Conservation (phyloP, 2,329 filamentous ascomycete genomes). For the Didymellaceae sp. region DNA sequence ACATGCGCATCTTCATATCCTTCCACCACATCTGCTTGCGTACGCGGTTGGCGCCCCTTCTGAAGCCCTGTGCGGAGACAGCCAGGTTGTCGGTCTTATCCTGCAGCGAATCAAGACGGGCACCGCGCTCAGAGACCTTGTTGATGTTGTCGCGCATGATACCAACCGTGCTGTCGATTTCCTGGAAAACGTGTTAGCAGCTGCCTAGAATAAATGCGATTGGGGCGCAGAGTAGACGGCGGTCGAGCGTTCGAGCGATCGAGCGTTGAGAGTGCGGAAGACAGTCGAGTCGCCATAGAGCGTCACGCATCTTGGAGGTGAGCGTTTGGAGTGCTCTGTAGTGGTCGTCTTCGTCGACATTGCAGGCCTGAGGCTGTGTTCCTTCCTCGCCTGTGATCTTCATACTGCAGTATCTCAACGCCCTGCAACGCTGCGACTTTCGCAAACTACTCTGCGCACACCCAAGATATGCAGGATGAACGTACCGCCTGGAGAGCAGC, state of each 20-base stretch:
- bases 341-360: too few relatives aligned
- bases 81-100: constrained; percentile 95
- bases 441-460: constrained; percentile 5
- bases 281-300: too few relatives aligned
- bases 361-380: constrained; percentile 23
- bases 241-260: neutral
- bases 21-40: constrained; percentile 99
- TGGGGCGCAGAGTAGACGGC: neutral
- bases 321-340: too few relatives aligned
- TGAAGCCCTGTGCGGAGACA: constrained; percentile 91
- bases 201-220: neutral
- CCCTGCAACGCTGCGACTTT: constrained; percentile 1
- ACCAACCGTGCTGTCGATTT: constrained; percentile 96
- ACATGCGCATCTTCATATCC: constrained; percentile 99
- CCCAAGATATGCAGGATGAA: constrained; percentile 12
- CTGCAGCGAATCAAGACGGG: constrained; percentile 84
- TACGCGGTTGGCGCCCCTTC: constrained; percentile 92
- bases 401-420: constrained; percentile 5
- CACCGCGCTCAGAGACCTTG: constrained; percentile 92
- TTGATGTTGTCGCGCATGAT: constrained; percentile 98
- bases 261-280: neutral
- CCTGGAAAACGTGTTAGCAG: constrained; percentile 59
- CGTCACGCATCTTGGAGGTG: too few relatives aligned
- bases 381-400: too few relatives aligned
- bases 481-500: constrained; percentile 82